phyloP scores from a whole-genome alignment of 805 yeast species.

The Schwanniomyces polymorphus region DNA sequence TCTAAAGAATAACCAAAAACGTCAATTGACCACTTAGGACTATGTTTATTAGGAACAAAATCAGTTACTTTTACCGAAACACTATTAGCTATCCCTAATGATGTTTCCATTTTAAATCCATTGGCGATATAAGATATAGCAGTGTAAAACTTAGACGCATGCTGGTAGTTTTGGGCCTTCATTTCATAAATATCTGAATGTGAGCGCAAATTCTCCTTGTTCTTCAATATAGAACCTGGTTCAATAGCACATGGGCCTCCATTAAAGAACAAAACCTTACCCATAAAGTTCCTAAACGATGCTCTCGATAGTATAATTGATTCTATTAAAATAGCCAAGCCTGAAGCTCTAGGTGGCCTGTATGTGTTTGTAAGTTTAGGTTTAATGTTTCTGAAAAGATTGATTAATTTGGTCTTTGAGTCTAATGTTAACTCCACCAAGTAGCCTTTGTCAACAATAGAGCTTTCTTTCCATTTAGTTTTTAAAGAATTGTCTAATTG shows the following conservation, averaged over 20 bases:
- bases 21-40: conserved; percentile 29
- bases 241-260: conserved; percentile 39
- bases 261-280: conserved; percentile 27
- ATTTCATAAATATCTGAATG: conserved; percentile 35
- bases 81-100: conserved; percentile 12
- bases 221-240: conserved; percentile 35
- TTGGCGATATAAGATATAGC: conserved; percentile 26
- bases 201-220: conserved; percentile 24
- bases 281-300: conserved; percentile 21
- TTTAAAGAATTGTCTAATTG: conserved; percentile 2
- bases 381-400: conserved; percentile 10
- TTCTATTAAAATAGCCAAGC: conserved; percentile 29
- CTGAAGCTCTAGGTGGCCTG: conserved; percentile 35
- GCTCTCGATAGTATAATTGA: conserved; percentile 18
- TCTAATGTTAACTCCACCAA: conserved; percentile 7
- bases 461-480: conserved; percentile 9
- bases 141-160: conserved; percentile 28
- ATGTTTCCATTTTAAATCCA: conserved; percentile 23
- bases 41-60: conserved; percentile 11
- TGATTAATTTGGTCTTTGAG: conserved; percentile 7
- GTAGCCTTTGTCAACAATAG: conserved; percentile 7
- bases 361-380: conserved; percentile 25
- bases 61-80: conserved; percentile 23
- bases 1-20: conserved; percentile 38
- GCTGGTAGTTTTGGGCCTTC: conserved; percentile 22